A percentile compares a stretch with the other conserved stretches of the same genome.
Evolutionary conservation across 495 filamentous ascomycete genomes (phyloP).

Genomic region (Neurospora discreta): DNA sequence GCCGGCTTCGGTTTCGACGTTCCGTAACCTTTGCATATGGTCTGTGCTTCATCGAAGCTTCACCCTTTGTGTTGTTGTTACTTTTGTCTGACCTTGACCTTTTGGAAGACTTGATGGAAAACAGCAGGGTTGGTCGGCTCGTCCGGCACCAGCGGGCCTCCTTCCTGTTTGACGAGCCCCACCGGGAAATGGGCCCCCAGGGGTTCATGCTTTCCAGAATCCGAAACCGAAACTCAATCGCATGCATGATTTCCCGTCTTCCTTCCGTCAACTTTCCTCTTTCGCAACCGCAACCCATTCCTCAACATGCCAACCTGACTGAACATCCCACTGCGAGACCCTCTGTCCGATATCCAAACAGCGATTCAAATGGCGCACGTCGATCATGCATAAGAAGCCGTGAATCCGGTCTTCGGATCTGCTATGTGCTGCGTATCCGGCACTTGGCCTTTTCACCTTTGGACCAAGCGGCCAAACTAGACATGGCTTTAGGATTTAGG

Average conservation of each 20-base stretch:
- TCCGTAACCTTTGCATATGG: not conserved
- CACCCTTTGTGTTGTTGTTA: not conserved
- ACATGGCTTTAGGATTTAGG: not conserved
- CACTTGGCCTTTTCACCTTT: not conserved
- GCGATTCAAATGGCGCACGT: not conserved
- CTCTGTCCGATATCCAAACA: not conserved
- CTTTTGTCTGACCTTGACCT: too few relatives aligned
- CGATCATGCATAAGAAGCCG: not conserved
- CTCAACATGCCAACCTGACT: not conserved
- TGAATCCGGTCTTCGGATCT: not conserved
- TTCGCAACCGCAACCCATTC: not conserved
- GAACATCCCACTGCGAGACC: not conserved
- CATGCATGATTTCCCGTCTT: not conserved
- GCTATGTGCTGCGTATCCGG: not conserved
- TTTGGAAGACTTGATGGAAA: not conserved
- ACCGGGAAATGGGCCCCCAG: not conserved
- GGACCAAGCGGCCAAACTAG: not conserved
- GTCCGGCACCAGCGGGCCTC: not conserved
- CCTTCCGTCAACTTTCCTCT: not conserved
- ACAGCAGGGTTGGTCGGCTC: not conserved
- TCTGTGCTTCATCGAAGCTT: not conserved
- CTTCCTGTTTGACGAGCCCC: not conserved
- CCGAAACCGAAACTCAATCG: not conserved
- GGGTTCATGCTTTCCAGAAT: not conserved
- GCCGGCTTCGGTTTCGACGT: not conserved